Base-by-base conservation (phyloP, 768 basidiomycete genomes). In the Lactifluus volemus region DNA sequence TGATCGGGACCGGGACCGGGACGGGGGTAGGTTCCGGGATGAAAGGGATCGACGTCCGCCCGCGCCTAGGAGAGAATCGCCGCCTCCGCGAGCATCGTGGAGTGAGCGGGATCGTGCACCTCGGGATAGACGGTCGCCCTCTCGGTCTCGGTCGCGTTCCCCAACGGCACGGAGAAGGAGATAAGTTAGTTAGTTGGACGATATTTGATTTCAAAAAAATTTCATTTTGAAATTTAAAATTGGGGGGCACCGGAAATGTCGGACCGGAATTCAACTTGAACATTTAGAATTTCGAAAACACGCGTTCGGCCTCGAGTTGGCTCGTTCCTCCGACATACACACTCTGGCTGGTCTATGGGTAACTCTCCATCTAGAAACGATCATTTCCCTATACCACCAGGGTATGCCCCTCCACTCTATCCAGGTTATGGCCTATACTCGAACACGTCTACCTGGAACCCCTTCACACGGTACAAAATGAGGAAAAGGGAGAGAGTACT, bases 11-110 rank as follows among this genome's bases (percentile, higher is more conserved):
- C 25, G 25, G 25, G 25, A 25, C 25, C 25, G 25, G 25, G 25
- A 25, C 25, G 68, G 72, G 5, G 66, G 73, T 21, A 77, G 78
- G 32, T 74, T 75, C 6, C 77, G 83, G 21, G 74, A 80, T 17
- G 82, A 81, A 12, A 78, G 78, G 15, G 79, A 80, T n/a, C 67
- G 79, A 49, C 71, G 76, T 25, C 25, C 25, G 25, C 25, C 25
- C 25, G 25, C 2, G 25, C 25, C 25, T 25, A 25, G 25, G 25
- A 25, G 25, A 25, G 25, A 25, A 25, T 25, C 25, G 25, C 25
- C 25, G 25, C 25, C 25, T 25, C 25, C 25, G 25, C 25, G 25
- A 25, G 25, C 25, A 25, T 1, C 25, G 25, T 25, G 25, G 25
- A 25, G 25, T 25, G 25, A 25, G 25, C 25, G 25, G 25, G 25